Evolutionary conservation across 768 basidiomycete species (phyloP).

Genomic region (Podaxis sp.): DNA sequence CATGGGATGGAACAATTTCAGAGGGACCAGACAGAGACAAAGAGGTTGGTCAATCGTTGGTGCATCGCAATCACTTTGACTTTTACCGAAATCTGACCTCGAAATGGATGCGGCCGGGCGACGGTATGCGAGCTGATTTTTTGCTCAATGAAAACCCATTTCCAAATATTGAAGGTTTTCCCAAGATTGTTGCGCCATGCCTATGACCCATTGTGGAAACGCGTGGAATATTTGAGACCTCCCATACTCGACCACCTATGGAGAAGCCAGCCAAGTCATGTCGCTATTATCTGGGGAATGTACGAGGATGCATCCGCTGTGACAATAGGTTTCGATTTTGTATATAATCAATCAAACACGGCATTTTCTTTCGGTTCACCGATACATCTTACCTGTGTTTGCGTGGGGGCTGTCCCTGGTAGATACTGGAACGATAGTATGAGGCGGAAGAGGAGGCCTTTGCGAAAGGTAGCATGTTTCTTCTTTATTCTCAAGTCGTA

Average conservation of each 20-base stretch:
- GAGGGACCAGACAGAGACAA: conserved; percentile 48
- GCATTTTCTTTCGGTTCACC: conserved; percentile 87
- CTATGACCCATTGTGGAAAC: conserved; percentile 64
- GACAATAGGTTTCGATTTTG: conserved; percentile 85
- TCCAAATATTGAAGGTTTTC: conserved; percentile 47
- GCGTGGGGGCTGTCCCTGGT: conserved; percentile 64
- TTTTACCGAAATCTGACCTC: background rate
- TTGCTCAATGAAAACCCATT: conserved; percentile 67
- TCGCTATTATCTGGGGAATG: conserved; percentile 91
- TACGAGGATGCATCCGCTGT: conserved; percentile 90
- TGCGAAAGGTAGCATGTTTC: conserved; percentile 58
- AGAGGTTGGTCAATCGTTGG: conserved; percentile 81
- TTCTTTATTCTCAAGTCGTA: background rate
- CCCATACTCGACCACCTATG: conserved; percentile 84
- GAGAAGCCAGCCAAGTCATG: conserved; percentile 85
- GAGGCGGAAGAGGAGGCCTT: conserved; percentile 81
- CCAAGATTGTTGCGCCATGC: conserved; percentile 70
- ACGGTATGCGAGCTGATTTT: conserved; percentile 82
- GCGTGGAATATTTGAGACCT: conserved; percentile 79
- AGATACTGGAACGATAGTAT: conserved; percentile 76
- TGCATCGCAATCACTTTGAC: conserved; percentile 27
- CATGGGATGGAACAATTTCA: conserved; percentile 69
- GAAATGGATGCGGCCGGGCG: conserved; percentile 43
- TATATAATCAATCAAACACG: conserved; percentile 77
- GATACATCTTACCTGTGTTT: conserved; percentile 89